A percentile compares a stretch with the other conserved stretches of the same genome.
Conservation (phyloP, 192 early-diverging fungal genomes). For the Kappamyces sp. region DNA sequence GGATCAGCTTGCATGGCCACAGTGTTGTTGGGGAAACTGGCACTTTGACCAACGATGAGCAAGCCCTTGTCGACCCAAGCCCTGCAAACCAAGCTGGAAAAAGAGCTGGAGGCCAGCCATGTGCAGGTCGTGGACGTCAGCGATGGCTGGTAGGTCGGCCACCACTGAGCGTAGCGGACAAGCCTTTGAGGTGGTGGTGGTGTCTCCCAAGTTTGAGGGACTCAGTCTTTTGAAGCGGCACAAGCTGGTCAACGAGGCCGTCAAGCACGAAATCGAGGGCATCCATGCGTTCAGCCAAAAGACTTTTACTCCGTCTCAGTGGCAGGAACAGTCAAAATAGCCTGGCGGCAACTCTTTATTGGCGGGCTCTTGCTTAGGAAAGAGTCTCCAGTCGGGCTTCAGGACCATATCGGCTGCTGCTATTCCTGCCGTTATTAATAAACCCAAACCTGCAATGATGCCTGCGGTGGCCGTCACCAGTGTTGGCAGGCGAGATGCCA, state of each 20-base stretch:
- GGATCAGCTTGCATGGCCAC: too few species aligned
- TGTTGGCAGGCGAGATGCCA: too few species aligned
- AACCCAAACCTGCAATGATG: too few species aligned
- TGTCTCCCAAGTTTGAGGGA: conserved; percentile 67
- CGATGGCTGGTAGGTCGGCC: conserved; percentile 52
- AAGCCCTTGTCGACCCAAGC: neutral
- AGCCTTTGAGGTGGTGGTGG: conserved; percentile 72
- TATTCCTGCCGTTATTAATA: too few species aligned
- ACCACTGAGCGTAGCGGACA: conserved; percentile 41
- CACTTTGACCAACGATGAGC: too few species aligned
- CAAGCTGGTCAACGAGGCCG: conserved; percentile 71
- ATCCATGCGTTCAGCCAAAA: conserved; percentile 81
- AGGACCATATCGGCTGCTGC: conserved; percentile 1
- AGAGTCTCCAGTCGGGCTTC: conserved; percentile 7
- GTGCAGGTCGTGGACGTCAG: conserved; percentile 49
- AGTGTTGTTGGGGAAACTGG: too few species aligned
- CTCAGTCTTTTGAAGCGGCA: conserved; percentile 66
- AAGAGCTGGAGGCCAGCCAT: conserved; percentile 8
- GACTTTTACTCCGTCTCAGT: conserved; percentile 12
- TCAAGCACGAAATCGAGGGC: conserved; percentile 70
- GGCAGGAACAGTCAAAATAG: conserved; percentile 6
- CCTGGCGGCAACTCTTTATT: neutral
- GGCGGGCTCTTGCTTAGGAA: too few species aligned
- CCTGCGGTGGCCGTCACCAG: too few species aligned
- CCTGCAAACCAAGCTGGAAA: conserved; percentile 3